phyloP scores from a whole-genome alignment of 257 asterid species.

The Rubia yunnanensis region DNA sequence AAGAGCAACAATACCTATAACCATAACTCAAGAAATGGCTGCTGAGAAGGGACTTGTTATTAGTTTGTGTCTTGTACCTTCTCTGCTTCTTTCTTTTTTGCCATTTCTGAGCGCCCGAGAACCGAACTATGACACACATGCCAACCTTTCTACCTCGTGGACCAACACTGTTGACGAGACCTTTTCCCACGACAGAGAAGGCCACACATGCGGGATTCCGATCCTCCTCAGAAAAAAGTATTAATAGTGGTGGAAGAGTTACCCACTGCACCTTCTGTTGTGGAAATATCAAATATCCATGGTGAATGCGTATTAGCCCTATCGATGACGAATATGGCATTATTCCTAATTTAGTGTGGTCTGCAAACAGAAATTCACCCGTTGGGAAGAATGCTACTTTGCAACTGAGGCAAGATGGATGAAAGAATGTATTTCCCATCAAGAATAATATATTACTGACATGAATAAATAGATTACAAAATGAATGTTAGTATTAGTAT shows the following conservation, averaged over 20 bases:
- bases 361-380: conserved; percentile 11
- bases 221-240: background rate
- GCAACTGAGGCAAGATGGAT: conserved; percentile 1
- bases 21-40: no score
- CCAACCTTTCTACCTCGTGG: background rate
- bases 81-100: background rate
- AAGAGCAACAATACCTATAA: no score
- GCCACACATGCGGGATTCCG: background rate
- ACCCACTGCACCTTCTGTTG: background rate
- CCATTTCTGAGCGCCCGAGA: background rate
- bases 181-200: background rate
- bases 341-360: conserved; percentile 4
- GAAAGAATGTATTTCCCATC: no score
- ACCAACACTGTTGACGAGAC: background rate
- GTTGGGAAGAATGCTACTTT: conserved; percentile 3
- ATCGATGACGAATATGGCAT: background rate
- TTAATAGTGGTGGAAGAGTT: background rate
- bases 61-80: background rate
- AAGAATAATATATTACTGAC: no score
- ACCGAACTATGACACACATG: background rate
- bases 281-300: background rate
- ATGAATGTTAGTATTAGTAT: no score
- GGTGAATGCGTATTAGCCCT: background rate
- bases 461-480: no score
- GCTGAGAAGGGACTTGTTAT: no score